A percentile compares a stretch with the other conserved stretches of the same genome.
These are phyloP conservation scores for Mortierella sp. DNA, from an alignment of 371 early-diverging fungal genomes.

Conservation along the genomic window DNA sequence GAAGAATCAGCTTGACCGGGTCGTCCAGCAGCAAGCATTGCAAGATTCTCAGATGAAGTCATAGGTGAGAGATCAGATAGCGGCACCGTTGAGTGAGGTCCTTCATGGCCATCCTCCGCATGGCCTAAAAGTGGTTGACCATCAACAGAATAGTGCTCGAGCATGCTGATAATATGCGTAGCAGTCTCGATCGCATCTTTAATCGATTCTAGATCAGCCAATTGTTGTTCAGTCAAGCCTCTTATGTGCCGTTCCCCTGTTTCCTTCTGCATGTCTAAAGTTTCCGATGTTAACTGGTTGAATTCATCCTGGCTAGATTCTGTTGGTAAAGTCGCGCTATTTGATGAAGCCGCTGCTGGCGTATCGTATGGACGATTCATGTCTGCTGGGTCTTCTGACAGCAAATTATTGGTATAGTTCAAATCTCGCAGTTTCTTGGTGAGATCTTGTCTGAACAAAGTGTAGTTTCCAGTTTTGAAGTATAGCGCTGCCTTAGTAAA, in stretches of 20 bases:
- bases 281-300: conserved; percentile 4
- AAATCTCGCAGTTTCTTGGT: conserved; percentile 65
- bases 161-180: conserved; percentile 47
- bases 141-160: conserved; percentile 55
- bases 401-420: conserved; percentile 62
- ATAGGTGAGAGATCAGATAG: conserved; percentile 49
- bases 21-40: conserved; percentile 37
- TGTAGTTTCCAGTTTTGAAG: conserved; percentile 71
- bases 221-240: conserved; percentile 31
- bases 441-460: conserved; percentile 66
- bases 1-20: conserved; percentile 31
- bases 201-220: conserved; percentile 43
- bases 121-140: conserved; percentile 51
- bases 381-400: conserved; percentile 42
- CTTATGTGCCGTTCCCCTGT: background rate
- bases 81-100: conserved; percentile 22
- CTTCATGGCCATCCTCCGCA: conserved; percentile 41
- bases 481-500: conserved; percentile 59
- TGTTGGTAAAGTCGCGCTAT: background rate
- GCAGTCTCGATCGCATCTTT: conserved; percentile 54
- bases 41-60: conserved; percentile 52
- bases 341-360: background rate
- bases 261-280: conserved; percentile 5
- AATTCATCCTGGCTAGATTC: conserved; percentile 18
- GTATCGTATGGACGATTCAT: background rate